Evolutionary conservation across 2,329 filamentous ascomycete species (phyloP), one percentile per base, ranked within the genome.

Genomic region (Paraphoma sp.): DNA sequence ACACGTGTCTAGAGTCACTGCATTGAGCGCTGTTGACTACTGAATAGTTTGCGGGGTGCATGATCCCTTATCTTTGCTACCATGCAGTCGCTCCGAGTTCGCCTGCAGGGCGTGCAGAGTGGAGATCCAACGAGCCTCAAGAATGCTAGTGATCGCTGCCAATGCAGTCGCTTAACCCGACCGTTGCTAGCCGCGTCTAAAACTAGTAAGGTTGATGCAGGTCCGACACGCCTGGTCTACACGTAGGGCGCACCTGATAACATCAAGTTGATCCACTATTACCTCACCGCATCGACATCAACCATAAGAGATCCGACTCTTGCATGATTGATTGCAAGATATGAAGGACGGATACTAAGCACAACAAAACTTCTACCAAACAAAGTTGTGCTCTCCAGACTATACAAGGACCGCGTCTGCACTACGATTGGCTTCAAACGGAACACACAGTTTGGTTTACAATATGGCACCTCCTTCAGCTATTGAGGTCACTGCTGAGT

Each of bases 401-500:
- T 23, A 23, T 23, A 23, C 23, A 23, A 23, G 23, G 23, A 23
- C 23, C 23, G 23, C 23, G 23, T 23, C 5, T 23, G 23, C 23
- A 23, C 23, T 23, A 2, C 23, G 23, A 23, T 23, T 5, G 23
- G 23, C 23, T 23, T 23, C 23, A 23, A 23, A 23, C 23, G 23
- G 23, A 23, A 23, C 5, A 23, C 23, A 23, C 23, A 23, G 5
- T 23, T 23, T 2, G 23, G 5, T 14, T 16, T 43, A 42, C 45
- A 60, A 29, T 31, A 75, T 76, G 73, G 61, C 71, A 51, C 72
- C 74, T 28, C 74, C 72, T 38, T 60, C 69, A 18, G 77, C 69
- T 62, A 74, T 80, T 51, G 76, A 81, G 47, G 75, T 79, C 52
- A 69, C 76, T 42, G 78, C 77, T 40, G 75, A 80, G 30, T 78